phyloP scores from a whole-genome alignment of 192 early-diverging fungal species.

The Funneliformis geosporum region DNA sequence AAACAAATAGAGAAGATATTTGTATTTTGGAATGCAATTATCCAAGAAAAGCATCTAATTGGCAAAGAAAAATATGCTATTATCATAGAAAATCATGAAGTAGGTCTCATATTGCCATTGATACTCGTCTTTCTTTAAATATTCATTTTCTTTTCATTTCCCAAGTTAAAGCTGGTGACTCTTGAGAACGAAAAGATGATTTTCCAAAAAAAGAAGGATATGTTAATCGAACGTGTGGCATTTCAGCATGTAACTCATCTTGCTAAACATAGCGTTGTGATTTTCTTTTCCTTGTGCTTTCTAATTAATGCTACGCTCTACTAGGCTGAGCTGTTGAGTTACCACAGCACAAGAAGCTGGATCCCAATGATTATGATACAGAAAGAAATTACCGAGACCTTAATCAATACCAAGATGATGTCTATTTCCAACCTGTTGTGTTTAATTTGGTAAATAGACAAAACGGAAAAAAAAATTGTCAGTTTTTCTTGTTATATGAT shows the following conservation, averaged over 20 bases:
- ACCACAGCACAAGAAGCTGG: no score
- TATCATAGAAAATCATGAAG: background rate
- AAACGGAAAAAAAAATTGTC: no score
- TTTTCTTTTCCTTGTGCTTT: background rate
- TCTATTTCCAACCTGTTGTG: no score
- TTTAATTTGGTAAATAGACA: no score
- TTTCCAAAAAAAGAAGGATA: background rate
- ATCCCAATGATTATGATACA: no score
- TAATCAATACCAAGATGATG: no score
- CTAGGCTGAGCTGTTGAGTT: no score
- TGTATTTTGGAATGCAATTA: background rate
- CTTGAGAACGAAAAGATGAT: slow-evolving; percentile 10
- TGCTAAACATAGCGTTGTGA: slow-evolving; percentile 10
- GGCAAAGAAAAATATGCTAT: no score
- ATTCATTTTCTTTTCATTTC: slow-evolving; percentile 11
- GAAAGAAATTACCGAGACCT: no score
- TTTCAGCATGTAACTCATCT: background rate
- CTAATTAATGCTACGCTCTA: no score
- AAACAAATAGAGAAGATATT: background rate
- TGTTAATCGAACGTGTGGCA: slow-evolving; percentile 4
- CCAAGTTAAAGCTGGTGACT: slow-evolving; percentile 3
- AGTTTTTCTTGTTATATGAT: no score
- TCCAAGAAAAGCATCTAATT: background rate
- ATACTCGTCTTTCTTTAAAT: slow-evolving; percentile 6
- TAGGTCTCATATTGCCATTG: background rate